These are phyloP conservation scores for Yarrowia divulgata DNA, from an alignment of 805 yeast species.

Conservation along the genomic window DNA sequence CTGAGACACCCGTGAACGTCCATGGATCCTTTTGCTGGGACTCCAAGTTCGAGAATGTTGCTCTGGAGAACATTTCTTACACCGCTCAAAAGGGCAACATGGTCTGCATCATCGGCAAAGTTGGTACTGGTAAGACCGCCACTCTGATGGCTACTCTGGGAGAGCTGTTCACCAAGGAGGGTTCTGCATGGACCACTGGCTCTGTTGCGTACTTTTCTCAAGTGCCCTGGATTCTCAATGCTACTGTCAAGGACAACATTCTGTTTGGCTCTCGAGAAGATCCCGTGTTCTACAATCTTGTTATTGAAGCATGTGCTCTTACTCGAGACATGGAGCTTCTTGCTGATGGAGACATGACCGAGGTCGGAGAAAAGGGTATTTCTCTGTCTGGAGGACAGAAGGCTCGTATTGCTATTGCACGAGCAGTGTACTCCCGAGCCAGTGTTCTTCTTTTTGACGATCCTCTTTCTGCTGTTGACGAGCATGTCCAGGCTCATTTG, in stretches of 20 bases:
- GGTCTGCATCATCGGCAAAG: conserved; percentile 75
- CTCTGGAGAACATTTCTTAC: conserved; percentile 61
- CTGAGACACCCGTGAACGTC: conserved; percentile 13
- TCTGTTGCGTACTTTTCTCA: conserved; percentile 69
- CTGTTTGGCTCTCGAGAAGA: conserved; percentile 68
- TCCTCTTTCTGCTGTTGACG: conserved; percentile 87
- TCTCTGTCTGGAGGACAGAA: conserved; percentile 91
- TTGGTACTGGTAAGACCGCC: conserved; percentile 85
- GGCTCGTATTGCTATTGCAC: conserved; percentile 82
- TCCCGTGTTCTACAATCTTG: conserved; percentile 57
- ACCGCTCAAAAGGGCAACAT: conserved; percentile 69
- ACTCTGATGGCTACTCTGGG: conserved; percentile 75
- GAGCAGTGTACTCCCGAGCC: conserved; percentile 74
- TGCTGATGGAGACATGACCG: conserved; percentile 79
- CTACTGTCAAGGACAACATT: conserved; percentile 77
- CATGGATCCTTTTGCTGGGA: conserved; percentile 44
- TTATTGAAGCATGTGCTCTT: conserved; percentile 71
- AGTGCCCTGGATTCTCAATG: conserved; percentile 85
- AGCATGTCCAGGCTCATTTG: conserved; percentile 80
- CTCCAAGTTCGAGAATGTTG: conserved; percentile 55
- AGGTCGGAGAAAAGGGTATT: conserved; percentile 89
- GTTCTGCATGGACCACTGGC: conserved; percentile 63
- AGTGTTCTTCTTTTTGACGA: conserved; percentile 79
- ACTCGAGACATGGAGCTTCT: conserved; percentile 68
- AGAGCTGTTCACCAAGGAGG: conserved; percentile 64